Evolutionary conservation across 2,329 filamentous ascomycete species (phyloP), one percentile per base, ranked within the genome.

Genomic region (Didymella glomerata): DNA sequence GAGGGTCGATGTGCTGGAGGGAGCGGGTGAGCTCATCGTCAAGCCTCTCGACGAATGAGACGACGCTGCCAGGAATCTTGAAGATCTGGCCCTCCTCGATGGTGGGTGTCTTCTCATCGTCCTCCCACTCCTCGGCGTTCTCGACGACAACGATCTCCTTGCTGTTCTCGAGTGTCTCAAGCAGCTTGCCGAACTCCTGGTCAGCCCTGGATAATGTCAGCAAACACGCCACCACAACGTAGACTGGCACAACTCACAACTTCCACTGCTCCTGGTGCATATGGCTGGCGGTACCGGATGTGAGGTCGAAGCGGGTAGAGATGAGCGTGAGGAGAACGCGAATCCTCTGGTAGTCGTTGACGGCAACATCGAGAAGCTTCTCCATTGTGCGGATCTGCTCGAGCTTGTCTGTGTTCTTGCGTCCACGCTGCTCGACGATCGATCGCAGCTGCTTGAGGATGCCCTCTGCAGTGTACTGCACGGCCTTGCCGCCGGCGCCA

Each of bases 261-360:
- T 97, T 97, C 96, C 95, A 99, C 79, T 98, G 93, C 62, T 98
- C 95, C 62, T 96, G 85, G 42, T 92, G 88, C 93, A 99, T 98
- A 72, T 93, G 90, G 65, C 86, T 88, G 79, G 83, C 88, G 73
- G 81, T 89, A 49, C 93, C 90, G 46, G 91, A 89, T 54, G 91
- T 92, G 64, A 98, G 84, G 77, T 99, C 95, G 79, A 99, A 99
- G 65, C 96, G 88, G 50, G 95, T 95, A 40, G 95, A 96, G 70
- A 99, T 90, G 48, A 98, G 82, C 38, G 93, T 94, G 64, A 98
- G 84, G 45, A 98, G 90, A 58, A 98, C 91, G 66, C 95, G 90
- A 72, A 99, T 92, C 77, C 88, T 88, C 81, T 98, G 95, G 82
- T 99, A 99, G 50, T 96, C 93, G 52, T 90, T 95, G 72, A 86